Evolutionary conservation across 352 stramenopile genomes (phyloP).

Genomic region (Globisporangium cylindrosporum): DNA sequence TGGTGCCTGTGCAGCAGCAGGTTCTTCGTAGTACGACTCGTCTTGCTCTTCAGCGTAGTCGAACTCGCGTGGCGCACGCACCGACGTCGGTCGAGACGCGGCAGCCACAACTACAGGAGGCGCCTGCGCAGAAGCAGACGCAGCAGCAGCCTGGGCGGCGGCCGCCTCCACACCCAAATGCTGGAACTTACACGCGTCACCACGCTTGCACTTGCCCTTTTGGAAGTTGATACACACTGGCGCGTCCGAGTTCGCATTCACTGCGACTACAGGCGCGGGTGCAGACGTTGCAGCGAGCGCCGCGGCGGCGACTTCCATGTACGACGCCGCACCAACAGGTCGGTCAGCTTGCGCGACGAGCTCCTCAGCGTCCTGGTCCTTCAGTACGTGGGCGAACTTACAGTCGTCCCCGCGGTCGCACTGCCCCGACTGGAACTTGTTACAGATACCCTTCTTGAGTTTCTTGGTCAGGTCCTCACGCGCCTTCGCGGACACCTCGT

Average conservation of each 20-base stretch:
- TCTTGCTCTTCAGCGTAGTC: conserved; percentile 10
- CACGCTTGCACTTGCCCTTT: conserved; percentile 73
- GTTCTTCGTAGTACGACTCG: conserved; percentile 3
- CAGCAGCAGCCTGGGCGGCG: conserved; percentile 1
- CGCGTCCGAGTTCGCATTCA: conserved; percentile 38
- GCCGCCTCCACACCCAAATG: conserved; percentile 32
- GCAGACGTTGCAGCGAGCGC: conserved; percentile 1
- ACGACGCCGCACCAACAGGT: conserved; percentile 20
- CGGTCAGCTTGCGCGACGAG: conserved; percentile 36
- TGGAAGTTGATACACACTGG: conserved; percentile 73
- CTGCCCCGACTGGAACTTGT: conserved; percentile 65
- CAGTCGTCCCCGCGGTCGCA: conserved; percentile 61
- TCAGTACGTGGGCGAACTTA: conserved; percentile 72
- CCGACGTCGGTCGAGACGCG: conserved; percentile 12
- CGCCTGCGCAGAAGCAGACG: not conserved
- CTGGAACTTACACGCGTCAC: conserved; percentile 51
- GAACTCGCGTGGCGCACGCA: conserved; percentile 11
- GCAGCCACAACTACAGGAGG: not conserved
- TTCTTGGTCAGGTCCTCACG: conserved; percentile 76
- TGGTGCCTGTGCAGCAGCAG: not conserved
- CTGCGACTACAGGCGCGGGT: conserved; percentile 10
- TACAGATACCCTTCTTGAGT: conserved; percentile 72
- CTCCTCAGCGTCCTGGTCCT: conserved; percentile 54
- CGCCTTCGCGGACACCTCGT: conserved; percentile 62
- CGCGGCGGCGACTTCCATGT: conserved; percentile 23